Evolutionary conservation across 2,329 filamentous ascomycete species (phyloP), one percentile per base, ranked within the genome.

Genomic region (Pseudogymnoascus sp.): DNA sequence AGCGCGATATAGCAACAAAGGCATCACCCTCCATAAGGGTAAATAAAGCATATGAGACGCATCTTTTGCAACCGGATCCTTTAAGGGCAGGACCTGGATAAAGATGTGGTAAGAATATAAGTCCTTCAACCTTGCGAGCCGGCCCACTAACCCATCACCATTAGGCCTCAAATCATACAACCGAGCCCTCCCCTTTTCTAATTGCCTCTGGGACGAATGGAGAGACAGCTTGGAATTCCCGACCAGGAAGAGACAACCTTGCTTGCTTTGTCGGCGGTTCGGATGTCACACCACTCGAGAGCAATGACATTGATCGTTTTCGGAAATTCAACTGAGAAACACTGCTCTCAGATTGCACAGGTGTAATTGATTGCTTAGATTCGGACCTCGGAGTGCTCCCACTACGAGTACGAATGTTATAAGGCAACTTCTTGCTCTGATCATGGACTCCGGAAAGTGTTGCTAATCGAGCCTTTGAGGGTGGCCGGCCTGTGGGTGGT

Each of bases 401-500:
- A 21, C 15, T 9, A 21, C 5, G 29, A n/a, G 4, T 33, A 31
- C 1, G 4, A 13, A 21, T 33, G 5, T 17, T 21, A 13, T 35
- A 17, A 11, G n/a, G 5, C 1, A 11, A 5, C 10, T 8, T 54
- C 47, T 54, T 13, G 9, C 5, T 54, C 17, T 9, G 29, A n/a
- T 54, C 47, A 13, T 54, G 29, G 29, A 13, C n/a, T 11, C 9
- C 8, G 9, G 47, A 17, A 54, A 54, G 17, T 4, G 15, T 17
- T 33, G 29, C 47, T 8, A 33, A 17, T 11, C 47, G 47, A 21
- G 15, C 5, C 9, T 11, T 54, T 15, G 9, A 63, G 64, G 33
- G 17, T 63, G 60, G 62, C 61, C 61, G 63, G 62, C 60, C 61
- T 58, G 50, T 60, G 13, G 63, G 21, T 62, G 61, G 64, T 61